Evolutionary conservation across 2,329 filamentous ascomycete genomes (phyloP).

Genomic region (Venturiaceae sp.): DNA sequence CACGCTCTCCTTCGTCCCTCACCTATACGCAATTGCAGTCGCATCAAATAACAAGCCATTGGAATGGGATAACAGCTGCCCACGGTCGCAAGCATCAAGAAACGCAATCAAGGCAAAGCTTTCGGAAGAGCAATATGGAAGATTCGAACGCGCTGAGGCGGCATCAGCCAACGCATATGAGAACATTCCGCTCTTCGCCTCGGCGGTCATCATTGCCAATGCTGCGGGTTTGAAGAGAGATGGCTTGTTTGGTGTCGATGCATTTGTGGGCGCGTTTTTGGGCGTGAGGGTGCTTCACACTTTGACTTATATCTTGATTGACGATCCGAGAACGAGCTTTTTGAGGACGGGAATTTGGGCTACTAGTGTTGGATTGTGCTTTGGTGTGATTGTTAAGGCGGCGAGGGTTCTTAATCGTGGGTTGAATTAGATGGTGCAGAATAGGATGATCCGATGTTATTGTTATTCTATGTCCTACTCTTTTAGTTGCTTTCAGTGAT

Average conservation of each 20-base stretch:
- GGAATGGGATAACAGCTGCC: slow-evolving; percentile 33
- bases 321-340: slow-evolving; percentile 14
- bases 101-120: slow-evolving; percentile 26
- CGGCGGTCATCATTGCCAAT: slow-evolving; percentile 33
- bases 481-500: no score
- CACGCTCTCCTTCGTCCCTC: slow-evolving; percentile 30
- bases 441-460: not conserved
- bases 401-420: slow-evolving; percentile 15
- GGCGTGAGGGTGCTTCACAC: slow-evolving; percentile 27
- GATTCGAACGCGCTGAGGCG: slow-evolving; percentile 34
- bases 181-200: slow-evolving; percentile 34
- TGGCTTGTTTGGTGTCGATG: slow-evolving; percentile 18
- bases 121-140: slow-evolving; percentile 24
- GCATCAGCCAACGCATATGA: slow-evolving; percentile 38
- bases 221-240: slow-evolving; percentile 25
- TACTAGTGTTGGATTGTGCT: slow-evolving; percentile 18
- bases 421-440: not conserved
- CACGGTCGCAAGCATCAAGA: slow-evolving; percentile 25
- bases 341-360: slow-evolving; percentile 21
- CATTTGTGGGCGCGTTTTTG: slow-evolving; percentile 26
- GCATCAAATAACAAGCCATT: slow-evolving; percentile 24
- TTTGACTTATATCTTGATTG: slow-evolving; percentile 23
- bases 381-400: slow-evolving; percentile 19
- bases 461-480: no score
- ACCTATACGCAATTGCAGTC: slow-evolving; percentile 26